These are phyloP conservation scores for Colletotrichum scovillei DNA, from an alignment of 2,329 filamentous ascomycete species.

Conservation along the genomic window DNA sequence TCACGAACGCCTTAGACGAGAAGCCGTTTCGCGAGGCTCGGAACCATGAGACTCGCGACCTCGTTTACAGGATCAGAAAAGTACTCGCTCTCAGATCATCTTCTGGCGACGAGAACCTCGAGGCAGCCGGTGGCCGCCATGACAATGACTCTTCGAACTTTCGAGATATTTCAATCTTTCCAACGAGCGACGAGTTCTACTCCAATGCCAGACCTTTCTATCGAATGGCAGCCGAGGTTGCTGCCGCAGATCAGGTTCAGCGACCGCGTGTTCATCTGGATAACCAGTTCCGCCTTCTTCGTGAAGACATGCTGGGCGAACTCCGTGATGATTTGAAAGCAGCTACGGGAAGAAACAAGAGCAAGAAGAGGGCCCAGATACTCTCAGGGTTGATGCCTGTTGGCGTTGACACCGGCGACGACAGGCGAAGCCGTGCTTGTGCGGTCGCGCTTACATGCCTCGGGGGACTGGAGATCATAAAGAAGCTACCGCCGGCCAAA, in stretches of 20 bases:
- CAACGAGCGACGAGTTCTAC: conserved; percentile 73
- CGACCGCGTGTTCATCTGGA: conserved; percentile 68
- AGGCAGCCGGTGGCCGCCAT: conserved; percentile 72
- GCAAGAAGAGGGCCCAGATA: conserved; percentile 48
- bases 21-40: conserved; percentile 41
- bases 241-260: conserved; percentile 46
- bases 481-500: conserved; percentile 39
- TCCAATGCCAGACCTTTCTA: conserved; percentile 66
- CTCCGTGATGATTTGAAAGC: conserved; percentile 70
- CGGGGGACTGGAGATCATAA: conserved; percentile 59
- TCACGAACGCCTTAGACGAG: conserved; percentile 41
- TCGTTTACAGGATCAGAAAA: conserved; percentile 53
- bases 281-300: conserved; percentile 77
- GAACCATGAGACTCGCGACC: conserved; percentile 38
- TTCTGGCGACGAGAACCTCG: conserved; percentile 31
- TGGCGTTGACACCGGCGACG: conserved; percentile 50
- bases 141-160: conserved; percentile 78
- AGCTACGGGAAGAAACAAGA: conserved; percentile 60
- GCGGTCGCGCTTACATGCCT: conserved; percentile 52
- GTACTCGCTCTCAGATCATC: conserved; percentile 44
- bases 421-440: conserved; percentile 43
- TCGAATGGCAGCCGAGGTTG: conserved; percentile 61
- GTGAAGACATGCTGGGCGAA: conserved; percentile 78
- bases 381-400: conserved; percentile 53
- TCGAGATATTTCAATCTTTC: conserved; percentile 70